Percentiles rank a stretch among this genome's conserved stretches.
Evolutionary conservation across 768 basidiomycete species (phyloP).

Genomic region (Rhizopogon rudus): DNA sequence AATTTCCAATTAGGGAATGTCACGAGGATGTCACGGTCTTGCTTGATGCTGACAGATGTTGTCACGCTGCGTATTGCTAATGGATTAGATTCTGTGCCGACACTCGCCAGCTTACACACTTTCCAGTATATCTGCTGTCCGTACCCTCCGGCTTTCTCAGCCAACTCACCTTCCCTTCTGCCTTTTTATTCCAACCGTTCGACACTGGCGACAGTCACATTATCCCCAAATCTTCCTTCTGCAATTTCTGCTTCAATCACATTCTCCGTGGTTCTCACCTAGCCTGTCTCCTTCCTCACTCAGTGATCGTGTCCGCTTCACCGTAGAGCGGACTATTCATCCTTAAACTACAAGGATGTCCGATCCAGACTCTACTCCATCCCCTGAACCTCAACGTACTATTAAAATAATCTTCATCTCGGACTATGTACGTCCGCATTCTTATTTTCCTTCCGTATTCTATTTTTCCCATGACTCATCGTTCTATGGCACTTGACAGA

Average conservation of each 20-base stretch:
- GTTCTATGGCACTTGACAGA: slow-evolving; percentile 7
- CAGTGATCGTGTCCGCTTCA: background rate
- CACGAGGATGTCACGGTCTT: slow-evolving; percentile 6
- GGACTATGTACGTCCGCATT: slow-evolving; percentile 23
- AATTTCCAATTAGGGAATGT: slow-evolving; percentile 11
- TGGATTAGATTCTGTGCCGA: slow-evolving; percentile 7
- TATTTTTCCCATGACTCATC: background rate
- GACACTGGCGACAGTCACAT: background rate
- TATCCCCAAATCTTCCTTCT: background rate
- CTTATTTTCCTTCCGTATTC: background rate
- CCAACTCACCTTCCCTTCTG: background rate
- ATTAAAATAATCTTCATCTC: slow-evolving; percentile 31
- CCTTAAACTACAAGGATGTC: slow-evolving; percentile 14
- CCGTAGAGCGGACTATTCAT: background rate
- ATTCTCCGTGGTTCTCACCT: background rate
- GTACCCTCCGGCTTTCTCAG: background rate
- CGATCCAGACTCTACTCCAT: slow-evolving; percentile 4
- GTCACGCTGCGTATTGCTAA: slow-evolving; percentile 13
- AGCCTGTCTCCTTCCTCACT: background rate
- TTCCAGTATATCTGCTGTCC: slow-evolving; percentile 1
- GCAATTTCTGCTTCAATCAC: background rate
- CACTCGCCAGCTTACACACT: slow-evolving; percentile 11
- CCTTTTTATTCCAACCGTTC: background rate
- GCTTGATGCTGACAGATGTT: slow-evolving; percentile 27
- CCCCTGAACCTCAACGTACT: slow-evolving; percentile 12